A percentile compares a stretch with the other conserved stretches of the same genome.
These are phyloP conservation scores for Xylaria grammica DNA, from an alignment of 495 filamentous ascomycete species.

Conservation along the genomic window DNA sequence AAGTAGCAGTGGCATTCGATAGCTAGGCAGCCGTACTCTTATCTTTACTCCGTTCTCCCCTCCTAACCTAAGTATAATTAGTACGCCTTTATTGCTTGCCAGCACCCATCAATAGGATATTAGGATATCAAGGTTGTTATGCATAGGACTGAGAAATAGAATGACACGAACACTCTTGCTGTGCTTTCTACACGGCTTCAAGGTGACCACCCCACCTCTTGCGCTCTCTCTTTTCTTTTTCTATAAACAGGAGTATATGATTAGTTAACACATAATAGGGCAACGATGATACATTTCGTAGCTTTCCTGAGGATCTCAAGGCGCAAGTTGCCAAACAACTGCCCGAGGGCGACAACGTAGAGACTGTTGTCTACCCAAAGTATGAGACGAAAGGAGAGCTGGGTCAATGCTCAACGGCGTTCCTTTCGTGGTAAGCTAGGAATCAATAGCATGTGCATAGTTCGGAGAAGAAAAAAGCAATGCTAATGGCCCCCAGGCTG, in stretches of 20 bases:
- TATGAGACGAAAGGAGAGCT: slow-evolving; percentile 92
- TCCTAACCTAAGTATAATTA: background rate
- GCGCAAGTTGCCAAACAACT: slow-evolving; percentile 70
- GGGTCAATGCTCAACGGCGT: slow-evolving; percentile 70
- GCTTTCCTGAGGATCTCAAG: slow-evolving; percentile 75
- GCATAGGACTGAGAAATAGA: slow-evolving; percentile 18
- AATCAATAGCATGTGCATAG: background rate
- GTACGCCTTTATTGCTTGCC: background rate
- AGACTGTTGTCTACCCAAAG: slow-evolving; percentile 78
- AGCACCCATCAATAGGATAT: background rate
- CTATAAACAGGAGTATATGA: background rate
- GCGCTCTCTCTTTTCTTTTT: background rate
- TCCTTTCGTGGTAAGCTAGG: slow-evolving; percentile 76
- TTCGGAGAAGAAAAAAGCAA: background rate
- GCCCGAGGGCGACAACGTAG: slow-evolving; percentile 65
- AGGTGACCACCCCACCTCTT: slow-evolving; percentile 58
- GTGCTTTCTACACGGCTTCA: slow-evolving; percentile 95
- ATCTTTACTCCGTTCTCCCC: background rate
- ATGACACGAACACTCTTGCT: slow-evolving; percentile 85
- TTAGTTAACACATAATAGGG: slow-evolving; percentile 58
- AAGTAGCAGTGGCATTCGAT: background rate
- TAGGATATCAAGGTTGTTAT: background rate
- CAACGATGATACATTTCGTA: slow-evolving; percentile 82
- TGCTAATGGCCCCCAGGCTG: slow-evolving; percentile 61
- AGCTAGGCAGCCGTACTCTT: background rate